Evolutionary conservation across 257 asterid species (phyloP).

Genomic region (Scutellaria baicalensis): DNA sequence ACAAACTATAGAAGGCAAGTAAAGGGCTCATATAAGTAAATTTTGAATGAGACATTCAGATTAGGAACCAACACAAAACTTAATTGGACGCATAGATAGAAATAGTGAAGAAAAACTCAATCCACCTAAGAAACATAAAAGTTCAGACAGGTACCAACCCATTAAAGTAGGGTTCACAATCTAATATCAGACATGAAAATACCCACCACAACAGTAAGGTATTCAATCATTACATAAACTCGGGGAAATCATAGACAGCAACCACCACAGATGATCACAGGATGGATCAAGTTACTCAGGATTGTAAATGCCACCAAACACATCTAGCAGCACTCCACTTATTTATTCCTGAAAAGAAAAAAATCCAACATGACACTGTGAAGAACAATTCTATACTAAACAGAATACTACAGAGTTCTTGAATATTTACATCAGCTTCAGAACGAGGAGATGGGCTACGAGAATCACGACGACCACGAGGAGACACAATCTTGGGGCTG

Average conservation of each 20-base stretch:
- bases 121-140: slow-evolving; percentile 9
- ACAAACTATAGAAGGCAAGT: slow-evolving; percentile 72
- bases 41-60: slow-evolving; percentile 6
- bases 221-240: slow-evolving; percentile 43
- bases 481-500: slow-evolving; percentile 70
- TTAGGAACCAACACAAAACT: not conserved
- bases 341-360: slow-evolving; percentile 33
- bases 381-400: not conserved
- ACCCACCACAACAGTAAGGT: slow-evolving; percentile 38
- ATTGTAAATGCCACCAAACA: slow-evolving; percentile 9
- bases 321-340: slow-evolving; percentile 8
- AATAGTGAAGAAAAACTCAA: not conserved
- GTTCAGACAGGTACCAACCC: slow-evolving; percentile 13
- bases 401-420: not conserved
- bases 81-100: not conserved
- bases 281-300: slow-evolving; percentile 23
- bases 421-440: slow-evolving; percentile 70
- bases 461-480: slow-evolving; percentile 54
- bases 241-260: slow-evolving; percentile 28
- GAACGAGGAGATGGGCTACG: slow-evolving; percentile 71
- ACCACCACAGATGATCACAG: slow-evolving; percentile 36
- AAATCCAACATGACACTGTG: not conserved
- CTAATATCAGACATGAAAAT: slow-evolving; percentile 13
- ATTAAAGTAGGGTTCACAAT: slow-evolving; percentile 25
- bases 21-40: slow-evolving; percentile 41